Base-by-base conservation (phyloP, 2,329 filamentous ascomycete species). In the Nemania sp. region DNA sequence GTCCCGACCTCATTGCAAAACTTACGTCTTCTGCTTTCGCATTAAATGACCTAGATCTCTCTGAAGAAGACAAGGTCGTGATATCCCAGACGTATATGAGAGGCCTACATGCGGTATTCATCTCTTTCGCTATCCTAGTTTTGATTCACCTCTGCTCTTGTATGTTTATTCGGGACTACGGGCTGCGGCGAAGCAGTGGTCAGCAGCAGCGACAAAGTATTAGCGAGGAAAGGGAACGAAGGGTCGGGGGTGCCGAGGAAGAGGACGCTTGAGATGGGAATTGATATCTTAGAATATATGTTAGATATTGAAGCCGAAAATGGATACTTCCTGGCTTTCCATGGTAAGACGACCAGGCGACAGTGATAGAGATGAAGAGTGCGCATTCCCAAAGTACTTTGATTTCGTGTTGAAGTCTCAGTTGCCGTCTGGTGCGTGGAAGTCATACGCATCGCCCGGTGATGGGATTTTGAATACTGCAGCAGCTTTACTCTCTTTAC, bases 381-480 rank as follows among this genome's bases (percentile, higher is more conserved):
- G 66, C 62, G 54, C 67, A 1, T 72, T 72, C 39, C 69, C 70
- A 6, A 60, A 69, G 31, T 64, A 31, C 17, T 50, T 50, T 8
- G 19, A 43, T 1, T 42, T 9, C 4, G 17, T 50, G 2, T 7
- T 50, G 54, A n/a, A 66, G 68, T 37, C 23, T 61, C 69, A 69
- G 44, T 40, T 56, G 1, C 30, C 52, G 20, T 52, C 56, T 9
- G 63, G 64, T 3, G 59, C 47, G 2, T 73, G 69, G 69, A 52
- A 43, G 5, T 50, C 53, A 5, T 58, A 65, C 37, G 47, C 52
- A 1, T 56, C 64, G 3, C 54, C 61, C 3, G 56, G 67, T 12
- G 71, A 73, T 42, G 63, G 60, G 1, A 70, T 73, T 19, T 50
- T 72, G 2, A 68, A 70, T 50, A 72, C 68, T 0, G 57, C 66